A percentile compares a stretch with the other conserved stretches of the same genome.
These are phyloP conservation scores for Setaria italica DNA, from an alignment of 202 grass and related monocot genomes.

Conservation along the genomic window DNA sequence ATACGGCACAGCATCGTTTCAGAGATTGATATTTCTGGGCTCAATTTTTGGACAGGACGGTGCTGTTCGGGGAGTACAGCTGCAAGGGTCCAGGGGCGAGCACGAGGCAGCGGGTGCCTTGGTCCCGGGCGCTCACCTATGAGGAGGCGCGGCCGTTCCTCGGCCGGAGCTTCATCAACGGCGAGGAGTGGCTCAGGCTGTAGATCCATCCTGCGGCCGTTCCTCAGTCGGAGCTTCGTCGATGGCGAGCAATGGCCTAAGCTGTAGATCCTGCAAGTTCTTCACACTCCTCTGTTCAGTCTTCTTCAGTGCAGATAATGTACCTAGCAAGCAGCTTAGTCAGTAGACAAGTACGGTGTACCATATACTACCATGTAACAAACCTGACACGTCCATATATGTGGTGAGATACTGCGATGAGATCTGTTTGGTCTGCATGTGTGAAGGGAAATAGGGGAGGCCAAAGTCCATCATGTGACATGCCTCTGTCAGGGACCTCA, in stretches of 20 bases:
- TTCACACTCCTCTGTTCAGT: not conserved
- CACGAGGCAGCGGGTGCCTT: conserved; percentile 64
- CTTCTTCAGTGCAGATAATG: conserved; percentile 45
- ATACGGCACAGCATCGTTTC: not conserved
- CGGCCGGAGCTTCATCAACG: conserved; percentile 65
- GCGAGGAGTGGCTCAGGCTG: conserved; percentile 81
- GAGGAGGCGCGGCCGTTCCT: conserved; percentile 78
- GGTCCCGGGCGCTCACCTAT: conserved; percentile 83
- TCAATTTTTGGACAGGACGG: conserved; percentile 63
- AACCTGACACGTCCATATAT: conserved; percentile 31
- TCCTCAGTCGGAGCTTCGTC: conserved; percentile 54
- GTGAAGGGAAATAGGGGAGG: not conserved
- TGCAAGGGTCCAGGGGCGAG: conserved; percentile 77
- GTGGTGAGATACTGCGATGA: conserved; percentile 24
- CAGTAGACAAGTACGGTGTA: conserved; percentile 26
- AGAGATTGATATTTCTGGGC: conserved; percentile 10
- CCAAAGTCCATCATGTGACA: not conserved
- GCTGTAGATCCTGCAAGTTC: conserved; percentile 42
- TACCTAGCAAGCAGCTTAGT: conserved; percentile 34
- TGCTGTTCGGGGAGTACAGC: conserved; percentile 76
- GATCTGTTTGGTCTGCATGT: conserved; percentile 18
- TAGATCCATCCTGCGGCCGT: conserved; percentile 48
- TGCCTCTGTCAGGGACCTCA: conserved; percentile 29
- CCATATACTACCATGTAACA: conserved; percentile 40
- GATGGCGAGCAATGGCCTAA: conserved; percentile 63